Evolutionary conservation across 108 stramenopile species (phyloP), one percentile per base, ranked within the genome.

Genomic region (Aurantiochytrium sp.): DNA sequence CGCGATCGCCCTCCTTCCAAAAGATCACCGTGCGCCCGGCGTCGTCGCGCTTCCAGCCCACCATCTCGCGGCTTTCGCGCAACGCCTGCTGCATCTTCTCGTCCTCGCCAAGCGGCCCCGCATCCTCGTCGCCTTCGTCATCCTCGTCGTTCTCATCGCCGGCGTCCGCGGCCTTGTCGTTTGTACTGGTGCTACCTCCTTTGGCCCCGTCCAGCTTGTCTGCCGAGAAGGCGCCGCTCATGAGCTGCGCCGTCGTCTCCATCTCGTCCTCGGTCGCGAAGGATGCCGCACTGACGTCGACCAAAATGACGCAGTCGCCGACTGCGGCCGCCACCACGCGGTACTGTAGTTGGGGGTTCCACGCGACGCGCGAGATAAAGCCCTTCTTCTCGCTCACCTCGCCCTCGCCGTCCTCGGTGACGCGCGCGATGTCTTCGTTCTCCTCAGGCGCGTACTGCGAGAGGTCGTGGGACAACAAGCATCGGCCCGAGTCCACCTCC

Each of bases 401-500:
- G 30, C 68, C 81, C 17, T 87, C 86, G 22, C 87, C 91, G 31
- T 36, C 88, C 17, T 69, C 55, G 4, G 55, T 52, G 21, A 30
- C 69, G 17, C 85, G 37, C 73, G 90, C 89, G 30, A 90, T 36
- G 10, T 68, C 90, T 86, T 92, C 93, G 12, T 92, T 31, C 89
- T 95, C 91, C 96, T 96, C 96, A 41, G 31, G 17, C 91, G 93
- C 86, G 91, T 87, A 48, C 95, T 86, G 45, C 94, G 89, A 21
- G 55, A 85, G 37, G 69, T 54, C 21, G 87, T 36, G 55, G 21
- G 50, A 50, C 4, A 15, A 3, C n/a, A 88, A 4, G 34, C 85
- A 55, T 42, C 96, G 91, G 4, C 94, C 95, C 22, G 97, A 96
- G 55, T 95, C 91, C 4, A 99, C 97, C 90, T 98, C 99, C 97